These are phyloP conservation scores for Phytopythium montanum DNA, from an alignment of 352 stramenopile species.

Conservation along the genomic window DNA sequence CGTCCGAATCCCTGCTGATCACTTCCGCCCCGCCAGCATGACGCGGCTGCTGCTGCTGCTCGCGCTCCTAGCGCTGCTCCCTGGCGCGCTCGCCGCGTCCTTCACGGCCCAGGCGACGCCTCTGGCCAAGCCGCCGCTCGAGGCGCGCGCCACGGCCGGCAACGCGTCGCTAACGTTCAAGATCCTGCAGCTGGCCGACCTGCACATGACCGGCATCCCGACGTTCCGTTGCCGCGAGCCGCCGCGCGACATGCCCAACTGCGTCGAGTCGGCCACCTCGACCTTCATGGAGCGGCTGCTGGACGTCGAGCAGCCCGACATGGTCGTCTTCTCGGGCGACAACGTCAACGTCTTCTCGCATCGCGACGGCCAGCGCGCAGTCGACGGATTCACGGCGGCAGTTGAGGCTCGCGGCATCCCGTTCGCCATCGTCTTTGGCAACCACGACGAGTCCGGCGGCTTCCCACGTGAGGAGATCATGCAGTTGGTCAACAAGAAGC, in stretches of 20 bases:
- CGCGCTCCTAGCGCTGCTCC: not conserved
- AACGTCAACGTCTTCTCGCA: slow-evolving; percentile 37
- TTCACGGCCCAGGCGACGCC: not conserved
- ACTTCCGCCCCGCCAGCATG: not conserved
- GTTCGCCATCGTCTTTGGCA: slow-evolving; percentile 58
- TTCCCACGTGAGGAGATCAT: slow-evolving; percentile 41
- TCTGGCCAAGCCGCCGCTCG: slow-evolving; percentile 1
- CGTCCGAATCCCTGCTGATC: not conserved
- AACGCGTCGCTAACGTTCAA: slow-evolving; percentile 37
- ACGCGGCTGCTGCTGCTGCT: not conserved
- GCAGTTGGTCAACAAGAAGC: slow-evolving; percentile 24
- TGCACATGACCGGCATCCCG: slow-evolving; percentile 50
- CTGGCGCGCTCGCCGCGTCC: not conserved
- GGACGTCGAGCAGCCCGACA: slow-evolving; percentile 55
- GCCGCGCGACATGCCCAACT: slow-evolving; percentile 30
- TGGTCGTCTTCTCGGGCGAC: slow-evolving; percentile 64
- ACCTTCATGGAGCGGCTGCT: slow-evolving; percentile 53
- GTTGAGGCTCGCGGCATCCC: slow-evolving; percentile 44
- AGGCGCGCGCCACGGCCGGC: not conserved
- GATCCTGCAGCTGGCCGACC: slow-evolving; percentile 67
- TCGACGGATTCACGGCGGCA: slow-evolving; percentile 28
- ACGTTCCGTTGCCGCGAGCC: slow-evolving; percentile 24
- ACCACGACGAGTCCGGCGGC: slow-evolving; percentile 56
- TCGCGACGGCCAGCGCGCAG: slow-evolving; percentile 25
- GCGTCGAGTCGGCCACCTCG: slow-evolving; percentile 41